Evolutionary conservation across 768 basidiomycete genomes (phyloP).

Genomic region (Rhizopogon roseolus): DNA sequence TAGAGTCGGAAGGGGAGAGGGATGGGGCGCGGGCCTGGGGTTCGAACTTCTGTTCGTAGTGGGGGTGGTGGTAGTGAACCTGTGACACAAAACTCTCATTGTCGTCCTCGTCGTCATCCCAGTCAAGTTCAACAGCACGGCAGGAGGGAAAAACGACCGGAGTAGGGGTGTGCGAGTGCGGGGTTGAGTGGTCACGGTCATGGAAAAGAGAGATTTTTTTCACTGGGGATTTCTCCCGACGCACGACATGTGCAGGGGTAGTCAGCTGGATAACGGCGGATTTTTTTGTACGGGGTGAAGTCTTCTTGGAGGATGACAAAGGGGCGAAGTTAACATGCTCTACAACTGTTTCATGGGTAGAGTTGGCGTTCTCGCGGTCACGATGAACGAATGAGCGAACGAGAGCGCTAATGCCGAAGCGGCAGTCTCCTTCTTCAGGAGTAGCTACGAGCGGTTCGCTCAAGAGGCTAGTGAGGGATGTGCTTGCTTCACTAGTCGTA

Average conservation of each 20-base stretch:
- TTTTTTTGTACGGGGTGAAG: slow-evolving; percentile 11
- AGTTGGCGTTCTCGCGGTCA: slow-evolving; percentile 18
- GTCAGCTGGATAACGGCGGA: slow-evolving; percentile 9
- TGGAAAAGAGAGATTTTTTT: slow-evolving; percentile 4
- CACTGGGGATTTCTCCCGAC: slow-evolving; percentile 6
- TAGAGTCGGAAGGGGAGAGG: slow-evolving; percentile 15
- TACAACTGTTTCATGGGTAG: slow-evolving; percentile 23
- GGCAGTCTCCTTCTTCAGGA: slow-evolving; percentile 33
- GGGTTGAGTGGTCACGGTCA: slow-evolving; percentile 14
- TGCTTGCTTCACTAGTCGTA: slow-evolving; percentile 35
- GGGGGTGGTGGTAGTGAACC: slow-evolving; percentile 13
- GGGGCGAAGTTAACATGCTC: slow-evolving; percentile 26
- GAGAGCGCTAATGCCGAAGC: slow-evolving; percentile 42
- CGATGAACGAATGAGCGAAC: slow-evolving; percentile 24
- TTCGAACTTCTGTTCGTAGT: slow-evolving; percentile 12
- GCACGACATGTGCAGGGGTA: slow-evolving; percentile 10
- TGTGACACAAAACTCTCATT: slow-evolving; percentile 16
- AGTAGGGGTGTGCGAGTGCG: slow-evolving; percentile 23
- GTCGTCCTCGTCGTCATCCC: slow-evolving; percentile 22
- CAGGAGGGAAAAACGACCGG: slow-evolving; percentile 29
- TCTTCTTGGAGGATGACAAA: slow-evolving; percentile 15
- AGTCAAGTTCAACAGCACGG: slow-evolving; percentile 21
- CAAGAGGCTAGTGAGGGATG: slow-evolving; percentile 50
- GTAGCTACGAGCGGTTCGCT: slow-evolving; percentile 35
- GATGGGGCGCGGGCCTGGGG: slow-evolving; percentile 14